Evolutionary conservation across 2,329 filamentous ascomycete genomes (phyloP), one percentile per base, ranked within the genome.

Genomic region (Dendryphion nanum): DNA sequence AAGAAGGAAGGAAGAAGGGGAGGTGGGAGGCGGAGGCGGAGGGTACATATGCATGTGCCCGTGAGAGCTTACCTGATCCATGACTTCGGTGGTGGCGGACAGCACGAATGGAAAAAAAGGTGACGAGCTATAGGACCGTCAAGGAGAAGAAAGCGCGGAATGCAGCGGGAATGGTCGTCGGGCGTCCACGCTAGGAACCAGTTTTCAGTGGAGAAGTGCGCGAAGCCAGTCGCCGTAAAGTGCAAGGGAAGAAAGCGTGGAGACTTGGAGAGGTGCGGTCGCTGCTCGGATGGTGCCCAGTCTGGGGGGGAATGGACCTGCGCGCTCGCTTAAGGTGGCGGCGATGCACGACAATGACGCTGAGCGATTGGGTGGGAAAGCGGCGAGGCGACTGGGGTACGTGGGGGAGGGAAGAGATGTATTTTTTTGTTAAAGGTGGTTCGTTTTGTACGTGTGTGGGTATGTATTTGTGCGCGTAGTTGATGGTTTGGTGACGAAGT

Each of bases 321-420:
- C 18, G 44, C 42, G 33, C 54, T 65, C 60, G 61, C 60, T 64
- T 61, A 58, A 51, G 57, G 57, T 59, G 58, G 57, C 57, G 51
- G 53, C 41, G 45, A 45, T 33, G 39, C 41, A 21, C 37, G n/a
- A n/a, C n/a, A n/a, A n/a, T n/a, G n/a, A n/a, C n/a, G n/a, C n/a
- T n/a, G n/a, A n/a, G n/a, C n/a, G n/a, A n/a, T n/a, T n/a, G n/a
- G n/a, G n/a, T n/a, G n/a, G n/a, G n/a, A n/a, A n/a, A n/a, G n/a
- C n/a, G n/a, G n/a, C n/a, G n/a, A n/a, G n/a, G n/a, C n/a, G n/a
- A n/a, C n/a, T n/a, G n/a, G n/a, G n/a, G n/a, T n/a, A n/a, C n/a
- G n/a, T n/a, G n/a, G n/a, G n/a, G n/a, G n/a, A n/a, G n/a, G n/a
- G n/a, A n/a, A n/a, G n/a, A n/a, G n/a, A n/a, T n/a, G n/a, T n/a